Evolutionary conservation across 352 stramenopile species (phyloP), one percentile per base, ranked within the genome.

Genomic region (Globisporangium emineosum): DNA sequence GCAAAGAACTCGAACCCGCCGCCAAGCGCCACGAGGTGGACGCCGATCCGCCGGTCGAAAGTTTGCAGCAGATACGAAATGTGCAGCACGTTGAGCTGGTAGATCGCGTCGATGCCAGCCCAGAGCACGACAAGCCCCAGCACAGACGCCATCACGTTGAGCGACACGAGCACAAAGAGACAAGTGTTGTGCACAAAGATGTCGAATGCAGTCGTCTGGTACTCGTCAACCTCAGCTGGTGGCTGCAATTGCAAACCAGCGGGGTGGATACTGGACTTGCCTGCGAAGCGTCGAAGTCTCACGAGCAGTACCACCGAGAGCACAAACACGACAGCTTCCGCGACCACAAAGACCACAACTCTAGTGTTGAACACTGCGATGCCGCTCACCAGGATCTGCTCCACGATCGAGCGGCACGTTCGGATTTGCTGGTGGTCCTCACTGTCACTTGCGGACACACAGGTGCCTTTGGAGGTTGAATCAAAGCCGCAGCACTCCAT

Each of bases 41-140:
- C 60, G 5, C 77, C 79, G 35, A 89, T 57, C 40, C 76, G 69
- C 15, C 72, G 77, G 49, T 90, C 79, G 51, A 90, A 82, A 4
- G 83, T 72, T 1, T 69, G 72, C 12, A 91, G 53, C 29, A 90
- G 30, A 29, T 79, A 78, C 50, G 84, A 86, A 1, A 90, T 53
- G 52, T 89, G 81, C 15, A 91, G 68, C 32, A 93, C 73, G 56
- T 90, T 93, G 47, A 90, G 72, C 32, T 89, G 68, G 15, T 83
- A 83, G 45, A 90, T 66, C 0, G 75, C 66, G 57, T 93, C 84
- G 13, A 89, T 15, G 2, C 82, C 82, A 1, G 82, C 69, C 54
- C 71, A 70, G 33, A 86, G 47, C 2, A 85, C 58, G 4, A 77
- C 49, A 33, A 82, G 32, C 0, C 74, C 77, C 8, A 68, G 55